Conservation (phyloP, 2,329 filamentous ascomycete genomes). For the Fusarium sp. region DNA sequence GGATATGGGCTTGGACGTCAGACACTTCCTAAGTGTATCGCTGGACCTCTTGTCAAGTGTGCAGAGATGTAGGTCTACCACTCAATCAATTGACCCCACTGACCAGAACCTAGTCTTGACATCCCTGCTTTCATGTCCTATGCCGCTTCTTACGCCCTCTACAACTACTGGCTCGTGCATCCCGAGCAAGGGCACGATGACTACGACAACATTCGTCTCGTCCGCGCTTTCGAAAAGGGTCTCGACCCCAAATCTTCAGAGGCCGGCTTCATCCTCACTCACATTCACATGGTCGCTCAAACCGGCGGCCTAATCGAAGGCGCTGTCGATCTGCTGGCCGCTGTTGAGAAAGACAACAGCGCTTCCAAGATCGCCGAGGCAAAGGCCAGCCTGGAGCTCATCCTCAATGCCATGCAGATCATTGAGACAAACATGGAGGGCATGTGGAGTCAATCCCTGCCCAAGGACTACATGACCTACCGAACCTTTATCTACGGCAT, state of each 20-base stretch:
- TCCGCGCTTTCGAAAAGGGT: conserved; percentile 90
- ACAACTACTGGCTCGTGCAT: conserved; percentile 70
- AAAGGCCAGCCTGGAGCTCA: conserved; percentile 68
- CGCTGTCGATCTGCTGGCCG: conserved; percentile 68
- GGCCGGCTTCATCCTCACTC: conserved; percentile 94
- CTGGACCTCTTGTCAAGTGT: conserved; percentile 31
- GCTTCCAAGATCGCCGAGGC: conserved; percentile 52
- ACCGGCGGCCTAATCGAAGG: conserved; percentile 80
- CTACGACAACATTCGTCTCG: conserved; percentile 77
- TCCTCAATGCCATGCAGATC: conserved; percentile 66
- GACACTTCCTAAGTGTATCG: conserved; percentile 31
- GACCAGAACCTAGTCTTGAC: conserved; percentile 6
- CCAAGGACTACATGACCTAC: conserved; percentile 85
- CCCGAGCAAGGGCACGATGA: conserved; percentile 63
- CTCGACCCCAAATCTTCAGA: conserved; percentile 88
- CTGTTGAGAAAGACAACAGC: conserved; percentile 9
- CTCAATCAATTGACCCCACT: neutral
- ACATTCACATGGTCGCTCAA: conserved; percentile 94
- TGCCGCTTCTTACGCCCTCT: conserved; percentile 72
- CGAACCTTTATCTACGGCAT: conserved; percentile 98
- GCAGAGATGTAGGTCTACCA: conserved; percentile 19
- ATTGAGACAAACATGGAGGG: conserved; percentile 84
- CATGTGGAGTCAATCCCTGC: conserved; percentile 92
- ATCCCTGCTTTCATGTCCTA: conserved; percentile 45
- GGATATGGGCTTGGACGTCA: conserved; percentile 25